These are phyloP conservation scores for Colletotrichum liaoningense DNA, from an alignment of 2,329 filamentous ascomycete species.

Conservation along the genomic window DNA sequence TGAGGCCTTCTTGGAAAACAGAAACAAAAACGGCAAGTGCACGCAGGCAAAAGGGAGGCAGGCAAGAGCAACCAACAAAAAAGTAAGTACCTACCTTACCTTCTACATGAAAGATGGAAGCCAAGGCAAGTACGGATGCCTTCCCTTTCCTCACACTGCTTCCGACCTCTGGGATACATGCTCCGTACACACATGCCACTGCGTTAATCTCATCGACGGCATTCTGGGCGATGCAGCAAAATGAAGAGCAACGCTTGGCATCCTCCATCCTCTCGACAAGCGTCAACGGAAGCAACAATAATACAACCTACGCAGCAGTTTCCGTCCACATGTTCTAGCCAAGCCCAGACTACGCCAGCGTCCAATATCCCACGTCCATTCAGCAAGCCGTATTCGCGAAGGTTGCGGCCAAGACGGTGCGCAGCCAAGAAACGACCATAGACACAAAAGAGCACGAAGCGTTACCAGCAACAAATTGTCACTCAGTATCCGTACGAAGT, in stretches of 20 bases:
- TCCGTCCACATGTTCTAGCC: neutral
- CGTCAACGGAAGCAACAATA: neutral
- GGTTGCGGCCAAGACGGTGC: constrained; percentile 29
- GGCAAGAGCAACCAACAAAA: neutral
- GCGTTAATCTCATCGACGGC: neutral
- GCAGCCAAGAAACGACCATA: constrained; percentile 30
- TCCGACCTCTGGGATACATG: neutral
- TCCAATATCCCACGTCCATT: constrained; percentile 18
- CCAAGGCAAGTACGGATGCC: neutral
- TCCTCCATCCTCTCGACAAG: neutral
- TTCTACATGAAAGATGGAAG: neutral
- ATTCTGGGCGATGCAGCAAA: neutral
- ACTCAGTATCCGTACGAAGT: neutral
- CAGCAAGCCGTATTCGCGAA: constrained; percentile 16
- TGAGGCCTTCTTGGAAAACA: neutral
- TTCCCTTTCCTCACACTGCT: neutral
- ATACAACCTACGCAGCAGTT: neutral
- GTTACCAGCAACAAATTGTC: no score
- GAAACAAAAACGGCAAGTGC: neutral
- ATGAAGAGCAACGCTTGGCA: constrained; percentile 1
- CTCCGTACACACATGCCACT: neutral
- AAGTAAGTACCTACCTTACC: neutral
- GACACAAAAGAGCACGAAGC: neutral
- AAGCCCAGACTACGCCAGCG: constrained; percentile 19
- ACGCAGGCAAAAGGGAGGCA: neutral